Conservation (phyloP, 257 asterid genomes). For the Vinca minor region DNA sequence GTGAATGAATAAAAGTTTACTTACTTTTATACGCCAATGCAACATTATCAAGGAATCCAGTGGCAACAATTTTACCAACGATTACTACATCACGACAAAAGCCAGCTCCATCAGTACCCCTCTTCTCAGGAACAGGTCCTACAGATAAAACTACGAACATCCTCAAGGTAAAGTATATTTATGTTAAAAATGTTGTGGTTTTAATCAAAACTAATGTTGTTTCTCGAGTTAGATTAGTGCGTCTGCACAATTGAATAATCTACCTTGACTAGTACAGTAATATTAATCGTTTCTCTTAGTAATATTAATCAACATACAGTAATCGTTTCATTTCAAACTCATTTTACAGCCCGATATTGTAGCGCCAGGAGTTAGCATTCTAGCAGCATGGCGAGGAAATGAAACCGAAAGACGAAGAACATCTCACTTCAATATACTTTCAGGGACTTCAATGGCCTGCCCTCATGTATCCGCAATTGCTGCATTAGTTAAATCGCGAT, state of each 20-base stretch:
- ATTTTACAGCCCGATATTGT: slow-evolving; percentile 71
- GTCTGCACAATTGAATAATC: too few relatives aligned
- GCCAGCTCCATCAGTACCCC: slow-evolving; percentile 60
- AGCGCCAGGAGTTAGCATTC: slow-evolving; percentile 74
- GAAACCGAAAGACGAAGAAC: slow-evolving; percentile 25
- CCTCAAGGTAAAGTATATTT: too few relatives aligned
- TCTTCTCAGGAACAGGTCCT: slow-evolving; percentile 64
- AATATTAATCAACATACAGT: too few relatives aligned
- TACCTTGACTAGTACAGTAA: too few relatives aligned
- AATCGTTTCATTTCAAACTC: too few relatives aligned
- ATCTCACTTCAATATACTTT: slow-evolving; percentile 38
- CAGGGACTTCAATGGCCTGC: slow-evolving; percentile 87
- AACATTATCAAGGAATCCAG: slow-evolving; percentile 48
- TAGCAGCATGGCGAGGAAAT: slow-evolving; percentile 63
- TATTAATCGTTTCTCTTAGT: too few relatives aligned
- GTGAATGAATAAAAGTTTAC: too few relatives aligned
- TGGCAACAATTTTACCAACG: slow-evolving; percentile 58
- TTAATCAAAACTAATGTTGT: too few relatives aligned
- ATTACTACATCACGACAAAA: slow-evolving; percentile 21
- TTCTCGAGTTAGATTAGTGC: too few relatives aligned
- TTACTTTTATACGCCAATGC: too few relatives aligned
- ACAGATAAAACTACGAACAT: slow-evolving; percentile 27
- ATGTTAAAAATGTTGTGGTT: too few relatives aligned
- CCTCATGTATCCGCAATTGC: slow-evolving; percentile 72
- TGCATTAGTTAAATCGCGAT: slow-evolving; percentile 47